A percentile compares a stretch with the other conserved stretches of the same genome.
These are phyloP conservation scores for Lineolata rhizophorae DNA, from an alignment of 495 filamentous ascomycete genomes.

Conservation along the genomic window DNA sequence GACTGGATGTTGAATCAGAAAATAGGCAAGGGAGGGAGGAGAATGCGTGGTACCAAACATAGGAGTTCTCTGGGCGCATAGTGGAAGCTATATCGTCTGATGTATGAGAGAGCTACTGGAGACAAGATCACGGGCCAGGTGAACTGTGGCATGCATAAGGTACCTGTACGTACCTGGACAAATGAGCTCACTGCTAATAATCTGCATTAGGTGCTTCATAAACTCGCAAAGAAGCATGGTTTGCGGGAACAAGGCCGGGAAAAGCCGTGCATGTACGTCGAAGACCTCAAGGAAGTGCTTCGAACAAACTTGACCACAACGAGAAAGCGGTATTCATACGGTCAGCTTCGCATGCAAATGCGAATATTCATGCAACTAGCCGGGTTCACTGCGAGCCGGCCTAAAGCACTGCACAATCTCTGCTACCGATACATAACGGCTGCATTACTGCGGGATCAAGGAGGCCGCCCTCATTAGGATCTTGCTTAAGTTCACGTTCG, in stretches of 20 bases:
- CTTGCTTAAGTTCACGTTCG: neutral
- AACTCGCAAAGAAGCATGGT: neutral
- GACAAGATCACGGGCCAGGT: neutral
- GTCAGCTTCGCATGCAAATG: constrained; percentile 16
- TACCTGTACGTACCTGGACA: neutral
- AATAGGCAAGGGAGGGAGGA: too few species aligned
- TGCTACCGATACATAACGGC: neutral
- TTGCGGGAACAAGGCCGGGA: neutral
- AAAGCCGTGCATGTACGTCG: neutral
- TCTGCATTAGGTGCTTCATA: neutral
- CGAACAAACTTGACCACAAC: constrained; percentile 12
- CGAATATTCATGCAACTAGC: constrained; percentile 19
- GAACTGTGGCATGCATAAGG: neutral
- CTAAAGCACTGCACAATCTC: neutral
- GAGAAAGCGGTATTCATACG: constrained; percentile 17
- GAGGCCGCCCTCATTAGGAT: neutral
- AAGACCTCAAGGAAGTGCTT: too few species aligned
- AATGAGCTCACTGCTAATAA: neutral
- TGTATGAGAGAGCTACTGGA: too few species aligned
- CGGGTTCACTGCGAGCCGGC: constrained; percentile 11
- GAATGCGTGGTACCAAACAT: neutral
- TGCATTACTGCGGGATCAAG: neutral
- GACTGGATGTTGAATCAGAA: too few species aligned
- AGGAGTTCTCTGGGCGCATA: neutral
- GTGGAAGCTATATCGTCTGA: too few species aligned